Conservation (phyloP, 257 asterid genomes). For the Nicotiana sylvestris region DNA sequence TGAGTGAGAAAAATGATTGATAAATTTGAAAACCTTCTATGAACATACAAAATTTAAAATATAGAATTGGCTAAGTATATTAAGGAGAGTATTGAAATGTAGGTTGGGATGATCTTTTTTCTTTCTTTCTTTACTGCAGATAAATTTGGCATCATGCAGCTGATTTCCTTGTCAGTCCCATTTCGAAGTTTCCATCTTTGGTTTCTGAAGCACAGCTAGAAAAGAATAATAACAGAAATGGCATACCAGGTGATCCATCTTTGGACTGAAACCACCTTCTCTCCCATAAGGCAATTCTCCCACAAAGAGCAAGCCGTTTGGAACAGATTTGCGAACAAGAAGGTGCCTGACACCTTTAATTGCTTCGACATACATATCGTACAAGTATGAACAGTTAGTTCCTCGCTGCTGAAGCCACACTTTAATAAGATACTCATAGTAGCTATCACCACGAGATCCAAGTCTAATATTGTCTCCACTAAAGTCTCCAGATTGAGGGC, state of each 20-base stretch:
- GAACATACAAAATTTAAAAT: neutral
- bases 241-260: constrained; percentile 98
- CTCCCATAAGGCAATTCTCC: constrained; percentile 90
- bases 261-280: constrained; percentile 72
- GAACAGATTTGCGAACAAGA: constrained; percentile 74
- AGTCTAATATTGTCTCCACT: constrained; percentile 90
- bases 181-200: neutral
- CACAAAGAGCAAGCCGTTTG: constrained; percentile 80
- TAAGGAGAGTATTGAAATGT: neutral
- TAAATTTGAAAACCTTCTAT: neutral
- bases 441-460: constrained; percentile 98
- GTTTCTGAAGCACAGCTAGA: neutral
- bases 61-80: neutral
- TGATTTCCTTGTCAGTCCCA: neutral
- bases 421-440: constrained; percentile 89
- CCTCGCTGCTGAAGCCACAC: constrained; percentile 87
- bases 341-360: constrained; percentile 84
- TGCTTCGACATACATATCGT: constrained; percentile 79
- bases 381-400: constrained; percentile 62
- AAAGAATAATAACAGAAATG: constrained; percentile 13
- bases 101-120: neutral
- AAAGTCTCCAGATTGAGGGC: constrained; percentile 84
- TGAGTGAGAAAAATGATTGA: neutral
- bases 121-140: neutral
- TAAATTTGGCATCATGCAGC: neutral